phyloP scores from a whole-genome alignment of 257 asterid species.

The Solanum etuberosum region DNA sequence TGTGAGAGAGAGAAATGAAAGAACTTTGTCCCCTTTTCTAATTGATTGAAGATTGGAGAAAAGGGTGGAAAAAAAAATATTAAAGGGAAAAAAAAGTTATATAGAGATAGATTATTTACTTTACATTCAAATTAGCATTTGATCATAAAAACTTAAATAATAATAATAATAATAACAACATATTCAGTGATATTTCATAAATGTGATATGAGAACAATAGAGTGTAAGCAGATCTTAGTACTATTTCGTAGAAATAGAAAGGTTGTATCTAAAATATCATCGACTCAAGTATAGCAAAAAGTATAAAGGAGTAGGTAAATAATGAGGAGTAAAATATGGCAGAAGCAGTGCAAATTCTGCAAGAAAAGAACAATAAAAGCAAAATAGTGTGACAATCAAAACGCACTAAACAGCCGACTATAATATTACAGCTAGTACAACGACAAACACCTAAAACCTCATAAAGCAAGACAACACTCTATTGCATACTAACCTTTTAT shows the following conservation, averaged over 20 bases:
- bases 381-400: not conserved
- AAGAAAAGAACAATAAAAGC: too few species aligned
- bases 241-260: too few species aligned
- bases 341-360: not conserved
- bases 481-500: too few species aligned
- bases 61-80: not conserved
- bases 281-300: too few species aligned
- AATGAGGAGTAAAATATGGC: not conserved
- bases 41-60: not conserved
- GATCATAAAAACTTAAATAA: too few species aligned
- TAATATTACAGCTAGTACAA: too few species aligned
- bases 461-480: not conserved
- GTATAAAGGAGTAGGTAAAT: too few species aligned
- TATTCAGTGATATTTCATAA: too few species aligned
- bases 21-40: not conserved
- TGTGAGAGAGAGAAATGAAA: slow-evolving; percentile 10
- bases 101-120: not conserved
- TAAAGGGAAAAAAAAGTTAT: not conserved
- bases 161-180: too few species aligned
- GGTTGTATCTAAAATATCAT: too few species aligned
- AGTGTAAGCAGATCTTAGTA: accelerated
- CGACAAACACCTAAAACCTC: not conserved
- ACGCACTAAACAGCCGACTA: accelerated
- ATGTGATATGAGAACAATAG: accelerated
- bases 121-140: too few species aligned